Evolutionary conservation across 805 yeast species (phyloP), one percentile per base, ranked within the genome.

Genomic region (Saccharomycopsis malanga): DNA sequence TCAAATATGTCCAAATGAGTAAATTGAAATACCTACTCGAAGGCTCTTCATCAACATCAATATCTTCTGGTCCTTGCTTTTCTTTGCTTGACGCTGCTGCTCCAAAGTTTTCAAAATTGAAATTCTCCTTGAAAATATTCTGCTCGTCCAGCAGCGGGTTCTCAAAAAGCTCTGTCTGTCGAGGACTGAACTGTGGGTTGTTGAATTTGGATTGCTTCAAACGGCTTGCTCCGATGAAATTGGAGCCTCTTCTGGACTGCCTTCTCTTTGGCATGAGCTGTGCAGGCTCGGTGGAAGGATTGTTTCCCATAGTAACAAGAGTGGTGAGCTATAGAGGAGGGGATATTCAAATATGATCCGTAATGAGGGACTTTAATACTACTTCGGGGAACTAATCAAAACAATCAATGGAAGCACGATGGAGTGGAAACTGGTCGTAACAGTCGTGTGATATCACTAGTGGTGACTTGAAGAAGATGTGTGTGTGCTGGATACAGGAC

Each of bases 231-330:
- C 42, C 40, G 14, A 40, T 45, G 17, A 43, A 43, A 18, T 43
- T 43, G 34, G 42, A 35, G 4, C n/a, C 24, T 35, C 46, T 22
- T 18, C 46, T 25, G n/a, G 39, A 34, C 12, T 17, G 45, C 20
- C 24, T 29, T 25, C 45, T 25, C 20, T 17, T 41, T 10, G 45
- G 45, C 5, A 20, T 6, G 21, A 5, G 12, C 9, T 22, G 22
- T 5, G 10, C 9, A 22, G 39, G 22, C 36, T 44, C 46, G 10
- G 45, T 45, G 21, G 46, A 43, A 22, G 46, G 34, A 24, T 34
- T 42, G 42, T 46, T 46, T 4, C 50, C 50, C 50, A 46, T 46
- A 14, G 18, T 38, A 9, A 15, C 23, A 6, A 17, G n/a, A n/a
- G n/a, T n/a, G 14, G 7, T 9, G 7, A 9, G 37, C 7, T 34